A percentile compares a stretch with the other conserved stretches of the same genome.
Conservation (phyloP, 1,284 basidiomycete species). For the Trametes versicolor region DNA sequence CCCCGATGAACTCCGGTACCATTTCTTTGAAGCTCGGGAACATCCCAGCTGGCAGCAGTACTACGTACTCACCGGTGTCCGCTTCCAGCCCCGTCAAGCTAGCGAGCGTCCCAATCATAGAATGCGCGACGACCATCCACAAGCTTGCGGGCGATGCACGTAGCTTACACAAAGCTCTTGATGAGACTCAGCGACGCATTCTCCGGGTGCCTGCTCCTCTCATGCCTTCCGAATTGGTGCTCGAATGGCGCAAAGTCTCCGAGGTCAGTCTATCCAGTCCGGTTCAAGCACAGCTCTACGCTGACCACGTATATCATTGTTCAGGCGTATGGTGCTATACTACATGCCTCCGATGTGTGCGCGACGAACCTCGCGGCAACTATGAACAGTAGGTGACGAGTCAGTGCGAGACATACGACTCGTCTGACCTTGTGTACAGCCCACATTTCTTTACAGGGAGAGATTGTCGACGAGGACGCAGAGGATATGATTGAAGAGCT, state of each 20-base stretch:
- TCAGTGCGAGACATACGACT: no score
- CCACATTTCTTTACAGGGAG: conserved; percentile 3
- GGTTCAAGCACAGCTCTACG: background rate
- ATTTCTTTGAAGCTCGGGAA: no score
- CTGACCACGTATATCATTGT: background rate
- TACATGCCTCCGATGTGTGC: background rate
- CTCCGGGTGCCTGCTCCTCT: background rate
- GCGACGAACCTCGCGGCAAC: background rate
- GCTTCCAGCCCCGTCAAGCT: background rate
- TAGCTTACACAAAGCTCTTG: background rate
- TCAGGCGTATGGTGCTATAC: background rate
- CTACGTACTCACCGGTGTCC: no score
- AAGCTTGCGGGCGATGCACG: background rate
- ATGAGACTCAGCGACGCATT: background rate
- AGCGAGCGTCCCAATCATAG: background rate
- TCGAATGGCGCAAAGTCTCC: no score
- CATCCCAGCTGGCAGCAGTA: no score
- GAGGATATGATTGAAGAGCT: conserved; percentile 4
- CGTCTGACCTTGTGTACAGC: background rate
- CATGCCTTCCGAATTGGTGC: background rate
- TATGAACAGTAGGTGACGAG: no score
- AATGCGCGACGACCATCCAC: background rate
- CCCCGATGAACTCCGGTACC: no score
- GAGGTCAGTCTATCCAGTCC: background rate
- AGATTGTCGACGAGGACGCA: background rate